Evolutionary conservation across 2,329 filamentous ascomycete genomes (phyloP), one percentile per base, ranked within the genome.

Genomic region (Aspergillus sp.): DNA sequence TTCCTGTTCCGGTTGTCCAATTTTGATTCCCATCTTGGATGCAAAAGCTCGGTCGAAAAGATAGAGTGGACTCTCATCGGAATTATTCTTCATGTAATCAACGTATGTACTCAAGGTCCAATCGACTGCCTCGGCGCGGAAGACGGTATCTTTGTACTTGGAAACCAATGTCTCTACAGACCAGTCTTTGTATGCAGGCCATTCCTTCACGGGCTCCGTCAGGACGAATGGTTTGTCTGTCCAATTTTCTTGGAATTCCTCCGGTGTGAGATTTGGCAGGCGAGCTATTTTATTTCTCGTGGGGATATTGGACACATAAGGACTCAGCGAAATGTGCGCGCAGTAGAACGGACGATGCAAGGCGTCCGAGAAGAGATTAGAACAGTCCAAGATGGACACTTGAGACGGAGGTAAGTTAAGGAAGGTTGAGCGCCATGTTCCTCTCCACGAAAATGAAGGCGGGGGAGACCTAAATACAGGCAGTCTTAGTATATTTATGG

Each of bases 51-150:
- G 81, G 64, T 97, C 93, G 63, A 97, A 97, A 29, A 97, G 78
- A 62, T 97, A 97, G 2, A 97, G 68, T 0, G 91, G 91, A 49
- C 86, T 91, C 68, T 97, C 93, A 52, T 97, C 91, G 12, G 70
- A 70, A 60, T 80, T 91, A 60, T 86, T 77, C 34, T 75, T 72
- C 85, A 96, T 88, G 66, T 97, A 98, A 36, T 81, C 73, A 49
- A 83, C 73, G 64, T 97, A 97, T 0, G 80, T 86, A n/a, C 76
- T 73, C 49, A 95, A 78, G 0, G 83, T 81, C 91, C 91, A 97
- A 68, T 96, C 89, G 5, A 97, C 90, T 0, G 90, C 86, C 73
- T 97, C 93, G 7, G 91, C 91, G 33, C 89, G 82, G 66, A 97
- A 96, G 40, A 79, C 75, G 3, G 85, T 76, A 39, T 83, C 68